Evolutionary conservation across 1,284 basidiomycete genomes (phyloP), one percentile per base, ranked within the genome.

Genomic region (Ceratobasidium sp.): DNA sequence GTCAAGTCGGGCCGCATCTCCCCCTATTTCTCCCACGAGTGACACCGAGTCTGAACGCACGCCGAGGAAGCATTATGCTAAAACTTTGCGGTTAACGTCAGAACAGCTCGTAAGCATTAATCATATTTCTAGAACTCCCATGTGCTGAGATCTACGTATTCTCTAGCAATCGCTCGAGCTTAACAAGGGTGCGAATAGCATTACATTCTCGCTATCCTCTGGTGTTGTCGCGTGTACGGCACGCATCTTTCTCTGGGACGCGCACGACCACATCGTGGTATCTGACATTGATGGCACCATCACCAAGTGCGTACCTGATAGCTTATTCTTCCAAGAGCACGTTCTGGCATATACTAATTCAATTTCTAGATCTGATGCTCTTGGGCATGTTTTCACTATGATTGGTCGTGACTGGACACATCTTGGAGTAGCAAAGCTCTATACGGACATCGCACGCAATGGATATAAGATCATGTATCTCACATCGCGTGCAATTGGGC

Each of bases 381-480:
- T 99, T 1, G 98, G 98, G 0, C 98, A 99, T 81, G 92, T 99
- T 64, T 98, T 98, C 81, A 97, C 97, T 3, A 97, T 99, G 89
- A 98, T 99, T 78, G 98, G 98, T 4, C 90, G 97, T n/a, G 98
- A 99, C 83, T 99, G 98, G 98, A 99, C 98, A 3, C 98, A 99
- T 82, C 86, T 95, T 19, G 98, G 98, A 19, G 97, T 99, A 22
- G 98, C 98, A 6, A 99, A 99, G 84, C 87, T 99, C 24, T 99
- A 99, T 84, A 98, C 96, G 2, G 98, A 99, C 80, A 98, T 99
- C 77, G 87, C 87, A 73, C 89, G 95, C 75, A 99, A 99, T 80
- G 98, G 98, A 47, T 99, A 99, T 87, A 97, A 97, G 85, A 93
- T 99, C 80, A 92, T 99, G 89, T 99, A 99, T 82, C 89, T 99